A percentile compares a stretch with the other conserved stretches of the same genome.
phyloP scores from a whole-genome alignment of 2,329 filamentous ascomycete species.

The Ophiostoma triangulosporum region DNA sequence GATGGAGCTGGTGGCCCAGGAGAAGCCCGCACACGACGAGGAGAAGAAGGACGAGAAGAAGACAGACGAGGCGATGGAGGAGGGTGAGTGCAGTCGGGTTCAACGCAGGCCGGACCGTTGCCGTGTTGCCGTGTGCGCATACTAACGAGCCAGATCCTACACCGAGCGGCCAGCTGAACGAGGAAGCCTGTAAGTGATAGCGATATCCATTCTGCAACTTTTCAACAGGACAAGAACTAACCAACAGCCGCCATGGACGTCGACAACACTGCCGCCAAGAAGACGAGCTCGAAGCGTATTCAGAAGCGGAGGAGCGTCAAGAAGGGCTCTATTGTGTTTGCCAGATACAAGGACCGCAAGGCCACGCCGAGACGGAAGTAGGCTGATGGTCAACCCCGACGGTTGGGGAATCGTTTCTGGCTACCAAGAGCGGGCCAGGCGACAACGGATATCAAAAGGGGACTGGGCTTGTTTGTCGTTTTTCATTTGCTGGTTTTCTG shows the following conservation, averaged over 20 bases:
- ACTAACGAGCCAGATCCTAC: slow-evolving; percentile 5
- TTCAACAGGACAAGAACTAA: too few species aligned
- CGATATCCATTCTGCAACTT: not conserved
- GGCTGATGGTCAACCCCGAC: not conserved
- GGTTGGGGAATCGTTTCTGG: not conserved
- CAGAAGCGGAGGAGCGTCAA: slow-evolving; percentile 40
- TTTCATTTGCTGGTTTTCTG: not conserved
- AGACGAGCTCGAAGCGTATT: slow-evolving; percentile 38
- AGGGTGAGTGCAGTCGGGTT: slow-evolving; percentile 30
- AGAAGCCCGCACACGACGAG: slow-evolving; percentile 29
- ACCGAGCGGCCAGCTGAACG: slow-evolving; percentile 9
- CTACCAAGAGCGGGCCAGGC: not conserved
- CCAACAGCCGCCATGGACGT: slow-evolving; percentile 40
- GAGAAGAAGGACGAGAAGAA: slow-evolving; percentile 23
- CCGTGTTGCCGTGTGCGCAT: too few species aligned
- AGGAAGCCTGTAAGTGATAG: slow-evolving; percentile 8
- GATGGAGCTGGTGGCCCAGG: slow-evolving; percentile 61
- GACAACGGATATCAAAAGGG: not conserved
- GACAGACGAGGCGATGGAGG: slow-evolving; percentile 24
- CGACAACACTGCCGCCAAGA: slow-evolving; percentile 27
- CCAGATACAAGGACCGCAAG: slow-evolving; percentile 40
- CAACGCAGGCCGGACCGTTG: too few species aligned
- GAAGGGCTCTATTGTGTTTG: slow-evolving; percentile 46
- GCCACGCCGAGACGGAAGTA: slow-evolving; percentile 28
- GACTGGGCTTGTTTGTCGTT: not conserved